Base-by-base conservation (phyloP, 768 basidiomycete species). In the Hygrophorus pudorinus region DNA sequence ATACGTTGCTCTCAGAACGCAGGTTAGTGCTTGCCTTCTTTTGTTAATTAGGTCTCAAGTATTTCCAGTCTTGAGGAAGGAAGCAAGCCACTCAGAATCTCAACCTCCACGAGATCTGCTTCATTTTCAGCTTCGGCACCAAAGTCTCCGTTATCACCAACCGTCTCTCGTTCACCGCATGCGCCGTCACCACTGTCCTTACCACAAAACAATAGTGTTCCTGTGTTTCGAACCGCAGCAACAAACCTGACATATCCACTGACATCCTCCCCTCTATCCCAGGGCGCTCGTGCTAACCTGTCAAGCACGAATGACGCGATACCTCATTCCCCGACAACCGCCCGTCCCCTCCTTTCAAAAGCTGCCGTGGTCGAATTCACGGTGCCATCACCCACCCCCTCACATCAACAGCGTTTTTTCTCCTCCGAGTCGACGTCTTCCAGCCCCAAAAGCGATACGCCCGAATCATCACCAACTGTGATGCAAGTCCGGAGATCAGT, bases 131-230 rank as follows among this genome's bases (percentile, higher is more conserved):
- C 58, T n/a, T 30, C 48, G 24, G 24, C 24, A 5, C 46, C 55
- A 2, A 29, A 55, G 2, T 52, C 62, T 2, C 53, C 59, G 37
- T 50, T 53, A 4, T 36, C 34, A 13, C 38, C 32, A 16, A 55
- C 53, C 24, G 20, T 47, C 3, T 33, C 40, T 50, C 44, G 64
- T 47, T 12, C 58, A 48, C 3, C 64, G 46, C 52, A 58, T 40
- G 57, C 60, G 13, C 72, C 64, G 18, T 70, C 68, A 31, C 76
- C 63, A 27, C 66, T 67, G 5, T 69, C 70, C 5, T 55, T 72
- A 6, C 65, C 70, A 0, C 60, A 64, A n/a, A 67, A 67, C 47
- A 65, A 55, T 48, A 48, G 58, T 45, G 44, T 53, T 38, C n/a
- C 50, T 48, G 1, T 56, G 48, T 0, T 49, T 58, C 14, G 50